A percentile compares a stretch with the other conserved stretches of the same genome.
Evolutionary conservation across 352 stramenopile species (phyloP).

Genomic region (Phytophthora sojae): DNA sequence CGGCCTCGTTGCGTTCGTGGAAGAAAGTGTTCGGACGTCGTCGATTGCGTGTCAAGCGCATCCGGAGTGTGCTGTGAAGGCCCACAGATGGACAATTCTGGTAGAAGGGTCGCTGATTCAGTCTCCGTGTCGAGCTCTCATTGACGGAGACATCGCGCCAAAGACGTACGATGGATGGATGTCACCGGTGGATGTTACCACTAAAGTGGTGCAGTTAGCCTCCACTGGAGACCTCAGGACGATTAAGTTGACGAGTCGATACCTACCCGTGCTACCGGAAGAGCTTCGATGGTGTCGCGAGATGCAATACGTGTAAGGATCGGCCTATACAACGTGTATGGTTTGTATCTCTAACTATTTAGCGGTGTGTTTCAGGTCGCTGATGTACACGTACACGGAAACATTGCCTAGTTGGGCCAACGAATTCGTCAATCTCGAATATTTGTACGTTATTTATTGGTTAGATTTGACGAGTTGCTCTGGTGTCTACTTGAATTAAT

Average conservation of each 20-base stretch:
- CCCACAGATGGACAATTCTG: conserved; percentile 20
- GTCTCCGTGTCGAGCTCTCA: conserved; percentile 29
- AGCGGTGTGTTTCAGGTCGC: not conserved
- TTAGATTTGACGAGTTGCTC: too few species aligned
- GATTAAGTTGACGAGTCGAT: conserved; percentile 25
- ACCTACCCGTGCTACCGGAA: conserved; percentile 15
- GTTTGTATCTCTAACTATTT: not conserved
- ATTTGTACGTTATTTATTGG: conserved; percentile 1
- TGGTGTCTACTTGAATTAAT: not conserved
- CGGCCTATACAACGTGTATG: not conserved
- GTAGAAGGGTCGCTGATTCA: conserved; percentile 1
- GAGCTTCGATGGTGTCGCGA: conserved; percentile 13
- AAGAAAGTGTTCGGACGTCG: conserved; percentile 19
- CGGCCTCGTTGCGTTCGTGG: conserved; percentile 6
- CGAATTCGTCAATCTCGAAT: conserved; percentile 1
- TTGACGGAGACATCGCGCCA: conserved; percentile 22
- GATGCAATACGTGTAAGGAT: not conserved
- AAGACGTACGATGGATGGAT: conserved; percentile 18
- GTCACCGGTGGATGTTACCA: conserved; percentile 10
- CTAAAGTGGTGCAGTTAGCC: conserved; percentile 23
- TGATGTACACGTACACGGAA: conserved; percentile 2
- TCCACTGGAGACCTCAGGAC: conserved; percentile 15
- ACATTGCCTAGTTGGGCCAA: not conserved
- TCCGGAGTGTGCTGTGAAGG: conserved; percentile 5
- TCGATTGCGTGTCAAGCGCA: not conserved